phyloP scores from a whole-genome alignment of 345 rosid species.

The Arabis alpina region DNA sequence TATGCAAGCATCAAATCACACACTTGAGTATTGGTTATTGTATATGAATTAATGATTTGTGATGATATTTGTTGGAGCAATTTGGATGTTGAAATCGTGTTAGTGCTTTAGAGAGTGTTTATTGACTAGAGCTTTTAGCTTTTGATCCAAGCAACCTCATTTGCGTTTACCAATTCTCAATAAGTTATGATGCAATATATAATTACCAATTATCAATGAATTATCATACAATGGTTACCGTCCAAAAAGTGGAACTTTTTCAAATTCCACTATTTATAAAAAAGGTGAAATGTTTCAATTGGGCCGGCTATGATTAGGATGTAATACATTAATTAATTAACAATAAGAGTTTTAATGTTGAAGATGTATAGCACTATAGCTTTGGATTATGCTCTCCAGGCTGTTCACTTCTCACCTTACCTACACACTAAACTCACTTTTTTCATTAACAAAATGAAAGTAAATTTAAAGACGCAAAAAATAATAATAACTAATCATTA shows the following conservation, averaged over 20 bases:
- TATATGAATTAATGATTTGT: slow-evolving; percentile 27
- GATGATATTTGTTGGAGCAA: slow-evolving; percentile 1
- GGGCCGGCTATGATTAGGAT: slow-evolving; percentile 28
- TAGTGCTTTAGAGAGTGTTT: slow-evolving; percentile 6
- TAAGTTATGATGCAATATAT: background rate
- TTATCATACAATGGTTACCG: slow-evolving; percentile 9
- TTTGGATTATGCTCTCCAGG: slow-evolving; percentile 39
- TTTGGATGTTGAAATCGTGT: slow-evolving; percentile 9
- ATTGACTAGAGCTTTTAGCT: background rate
- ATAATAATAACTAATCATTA: background rate
- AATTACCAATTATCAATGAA: background rate
- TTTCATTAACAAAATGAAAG: slow-evolving; percentile 4
- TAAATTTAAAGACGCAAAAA: background rate
- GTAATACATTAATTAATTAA: slow-evolving; percentile 11
- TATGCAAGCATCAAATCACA: slow-evolving; percentile 21
- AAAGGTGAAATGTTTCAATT: slow-evolving; percentile 2
- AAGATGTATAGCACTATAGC: slow-evolving; percentile 32
- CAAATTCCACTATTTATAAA: slow-evolving; percentile 12
- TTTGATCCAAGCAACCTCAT: slow-evolving; percentile 8
- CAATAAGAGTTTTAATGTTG: slow-evolving; percentile 2
- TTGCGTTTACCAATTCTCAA: background rate
- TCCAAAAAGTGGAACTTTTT: background rate
- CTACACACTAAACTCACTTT: slow-evolving; percentile 38
- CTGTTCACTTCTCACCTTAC: slow-evolving; percentile 41
- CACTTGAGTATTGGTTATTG: background rate